Base-by-base conservation (phyloP, 2,329 filamentous ascomycete species). In the Pseudocercospora fijiensis region DNA sequence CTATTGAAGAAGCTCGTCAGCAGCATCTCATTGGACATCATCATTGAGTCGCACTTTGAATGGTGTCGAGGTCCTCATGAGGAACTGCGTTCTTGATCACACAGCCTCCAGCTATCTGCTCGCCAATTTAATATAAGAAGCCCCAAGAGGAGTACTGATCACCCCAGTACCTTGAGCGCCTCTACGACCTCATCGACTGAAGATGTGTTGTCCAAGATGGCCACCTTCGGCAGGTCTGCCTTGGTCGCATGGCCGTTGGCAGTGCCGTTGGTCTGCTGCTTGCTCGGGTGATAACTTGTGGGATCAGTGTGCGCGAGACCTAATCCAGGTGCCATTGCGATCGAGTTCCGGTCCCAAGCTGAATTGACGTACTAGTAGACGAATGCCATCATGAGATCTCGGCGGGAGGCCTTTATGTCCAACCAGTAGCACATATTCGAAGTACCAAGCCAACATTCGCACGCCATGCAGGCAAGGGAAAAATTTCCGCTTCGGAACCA, bases 291-390 rank as follows among this genome's bases (percentile, higher is more conserved):
- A 37, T 60, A 60, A 45, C 58, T 53, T 6, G 45, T 60, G 7
- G 58, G 58, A 33, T 60, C 58, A 16, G 58, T 60, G 22, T 53
- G 58, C 27, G 58, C 58, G 30, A 60, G 58, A n/a, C 58, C 58
- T 11, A 60, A 22, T 51, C 58, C 58, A 30, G 58, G 58, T 27
- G 58, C 43, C 58, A 60, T 60, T 11, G 20, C 26, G 33, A 57
- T 3, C 2, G 45, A 16, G 11, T 53, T 8, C 24, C 22, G 4
- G 9, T 30, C 26, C 28, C 5, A n/a, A 5, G 49, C 9, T 26
- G 16, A 26, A 8, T 13, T n/a, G 16, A 24, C 22, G 26, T n/a
- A 28, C 11, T 27, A 8, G 22, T 13, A 26, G 16, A 18, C 9
- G 26, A 28, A 30, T 16, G 49, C 11, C 22, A 28, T 28, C 10